Conservation (phyloP, 1,284 basidiomycete species). For the Microbotryum lychnidis-dioicae region DNA sequence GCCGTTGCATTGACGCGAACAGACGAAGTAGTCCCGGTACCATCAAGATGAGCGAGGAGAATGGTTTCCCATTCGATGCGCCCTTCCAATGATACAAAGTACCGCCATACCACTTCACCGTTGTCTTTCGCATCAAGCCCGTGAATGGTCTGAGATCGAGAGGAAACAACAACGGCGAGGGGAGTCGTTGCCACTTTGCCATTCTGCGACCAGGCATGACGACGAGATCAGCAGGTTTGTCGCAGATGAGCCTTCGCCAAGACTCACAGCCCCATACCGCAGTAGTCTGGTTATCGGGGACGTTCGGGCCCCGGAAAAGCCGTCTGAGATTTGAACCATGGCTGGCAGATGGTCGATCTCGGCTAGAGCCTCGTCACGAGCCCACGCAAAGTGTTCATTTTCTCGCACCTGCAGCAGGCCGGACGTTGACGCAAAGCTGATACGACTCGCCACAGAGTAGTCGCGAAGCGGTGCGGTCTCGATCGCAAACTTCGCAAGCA, state of each 20-base stretch:
- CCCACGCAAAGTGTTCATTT: constrained; percentile 59
- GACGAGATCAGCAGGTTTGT: no score
- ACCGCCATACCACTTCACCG: background rate
- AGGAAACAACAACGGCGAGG: background rate
- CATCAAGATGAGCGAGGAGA: no score
- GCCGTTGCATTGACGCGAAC: no score
- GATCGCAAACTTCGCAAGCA: constrained; percentile 48
- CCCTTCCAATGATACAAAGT: background rate
- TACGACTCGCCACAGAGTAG: constrained; percentile 46
- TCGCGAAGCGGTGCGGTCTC: constrained; percentile 48
- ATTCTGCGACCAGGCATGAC: no score
- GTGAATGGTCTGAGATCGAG: background rate
- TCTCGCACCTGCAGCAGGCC: constrained; percentile 72
- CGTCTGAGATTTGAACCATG: background rate
- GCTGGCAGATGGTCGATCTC: constrained; percentile 56
- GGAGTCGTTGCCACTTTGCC: no score
- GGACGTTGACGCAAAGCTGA: constrained; percentile 62
- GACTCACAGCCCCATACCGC: no score
- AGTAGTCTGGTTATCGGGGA: no score
- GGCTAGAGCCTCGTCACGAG: constrained; percentile 74
- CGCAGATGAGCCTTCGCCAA: no score
- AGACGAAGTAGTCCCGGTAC: no score
- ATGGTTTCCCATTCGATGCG: no score
- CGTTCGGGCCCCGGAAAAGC: no score
- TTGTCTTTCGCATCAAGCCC: background rate